A percentile compares a stretch with the other conserved stretches of the same genome.
These are phyloP conservation scores for Coleophoma eucalyptorum DNA, from an alignment of 2,329 filamentous ascomycete species.

Conservation along the genomic window DNA sequence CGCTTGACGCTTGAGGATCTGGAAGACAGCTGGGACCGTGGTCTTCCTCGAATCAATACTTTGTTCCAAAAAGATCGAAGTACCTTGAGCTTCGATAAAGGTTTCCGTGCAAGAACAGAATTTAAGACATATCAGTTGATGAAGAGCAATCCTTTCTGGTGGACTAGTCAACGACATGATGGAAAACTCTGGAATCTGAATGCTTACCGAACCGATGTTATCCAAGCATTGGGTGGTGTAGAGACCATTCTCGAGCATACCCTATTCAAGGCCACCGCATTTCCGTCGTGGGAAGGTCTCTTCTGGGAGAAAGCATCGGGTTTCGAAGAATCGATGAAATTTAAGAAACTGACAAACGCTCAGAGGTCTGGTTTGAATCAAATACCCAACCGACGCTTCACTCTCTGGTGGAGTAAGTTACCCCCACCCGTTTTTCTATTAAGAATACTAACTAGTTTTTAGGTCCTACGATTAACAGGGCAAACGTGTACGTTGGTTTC, in stretches of 20 bases:
- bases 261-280: conserved; percentile 93
- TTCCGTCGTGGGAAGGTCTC: conserved; percentile 93
- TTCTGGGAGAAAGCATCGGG: conserved; percentile 74
- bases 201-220: conserved; percentile 92
- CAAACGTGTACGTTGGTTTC: conserved; percentile 99
- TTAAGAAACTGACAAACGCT: conserved; percentile 98
- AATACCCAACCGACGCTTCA: conserved; percentile 97
- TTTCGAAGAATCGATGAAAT: conserved; percentile 71
- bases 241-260: conserved; percentile 98
- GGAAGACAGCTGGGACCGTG: conserved; percentile 97
- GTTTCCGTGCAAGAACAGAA: conserved; percentile 90
- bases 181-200: conserved; percentile 98
- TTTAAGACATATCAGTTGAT: conserved; percentile 99
- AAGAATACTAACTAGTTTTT: neutral
- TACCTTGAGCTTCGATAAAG: conserved; percentile 97
- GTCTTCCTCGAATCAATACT: conserved; percentile 95
- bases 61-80: conserved; percentile 98
- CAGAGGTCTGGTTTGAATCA: conserved; percentile 96
- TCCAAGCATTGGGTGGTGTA: conserved; percentile 84
- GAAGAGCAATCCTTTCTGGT: conserved; percentile 99
- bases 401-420: conserved; percentile 74
- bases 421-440: neutral
- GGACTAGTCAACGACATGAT: conserved; percentile 96
- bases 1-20: conserved; percentile 92
- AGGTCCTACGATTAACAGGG: conserved; percentile 75